Evolutionary conservation across 2,329 filamentous ascomycete genomes (phyloP), one percentile per base, ranked within the genome.

Genomic region (Sclerotinia minor): DNA sequence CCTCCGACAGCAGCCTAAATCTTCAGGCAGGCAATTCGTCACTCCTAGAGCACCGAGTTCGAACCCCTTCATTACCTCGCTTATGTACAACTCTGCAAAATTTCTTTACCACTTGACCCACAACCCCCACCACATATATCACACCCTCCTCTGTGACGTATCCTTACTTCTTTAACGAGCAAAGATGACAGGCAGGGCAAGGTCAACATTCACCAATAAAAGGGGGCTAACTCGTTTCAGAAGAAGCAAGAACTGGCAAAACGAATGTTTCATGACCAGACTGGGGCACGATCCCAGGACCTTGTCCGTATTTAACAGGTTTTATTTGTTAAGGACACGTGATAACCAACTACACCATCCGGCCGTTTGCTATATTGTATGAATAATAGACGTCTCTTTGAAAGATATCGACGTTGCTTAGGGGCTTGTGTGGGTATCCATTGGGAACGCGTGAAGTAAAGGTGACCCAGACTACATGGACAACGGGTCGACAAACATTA

Each of bases 301-400:
- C 64, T 65, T 65, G 24, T 65, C 64, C 64, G 64, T 45, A 35
- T 35, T 19, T 19, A 65, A 44, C n/a, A 57, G 2, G 8, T 26
- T 1, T 32, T 19, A 35, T 4, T 5, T 67, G 55, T 67, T 61
- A 61, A 53, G 55, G 65, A 67, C n/a, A 61, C 65, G 65, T 67
- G 65, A 67, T 67, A 53, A 67, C 47, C 45, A 67, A 61, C 65
- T 61, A 61, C 54, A 67, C 47, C 55, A 61, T 61, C 65, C 55
- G 65, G 57, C 65, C 55, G 29, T n/a, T 41, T n/a, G 11, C n/a
- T 1, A 24, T 24, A 1, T n/a, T 58, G 38, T 17, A 13, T 58
- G 41, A n/a, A n/a, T n/a, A n/a, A n/a, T n/a, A n/a, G n/a, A n/a
- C n/a, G n/a, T n/a, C n/a, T n/a, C n/a, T n/a, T n/a, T n/a, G n/a